phyloP scores from a whole-genome alignment of 2,329 filamentous ascomycete species.

The Aspergillus texensis region DNA sequence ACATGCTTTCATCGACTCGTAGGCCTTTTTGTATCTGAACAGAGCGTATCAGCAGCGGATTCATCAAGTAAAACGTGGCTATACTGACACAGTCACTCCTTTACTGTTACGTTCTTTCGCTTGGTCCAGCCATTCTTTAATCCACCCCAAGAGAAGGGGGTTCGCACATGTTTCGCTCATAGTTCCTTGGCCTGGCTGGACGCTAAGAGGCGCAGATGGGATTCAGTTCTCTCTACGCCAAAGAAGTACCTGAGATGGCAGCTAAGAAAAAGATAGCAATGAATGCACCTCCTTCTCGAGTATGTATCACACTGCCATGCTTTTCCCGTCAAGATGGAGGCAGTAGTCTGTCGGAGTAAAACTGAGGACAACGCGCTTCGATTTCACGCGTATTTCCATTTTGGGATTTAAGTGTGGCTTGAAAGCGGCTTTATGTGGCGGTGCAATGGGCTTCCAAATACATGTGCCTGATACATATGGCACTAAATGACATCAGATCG shows the following conservation, averaged over 20 bases:
- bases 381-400: constrained; percentile 20
- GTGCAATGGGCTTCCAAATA: background rate
- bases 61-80: background rate
- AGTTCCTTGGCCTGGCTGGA: background rate
- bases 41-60: constrained; percentile 11
- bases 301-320: background rate
- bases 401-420: constrained; percentile 12
- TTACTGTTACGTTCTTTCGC: constrained; percentile 71
- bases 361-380: background rate
- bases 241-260: background rate
- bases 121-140: constrained; percentile 75
- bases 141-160: constrained; percentile 70
- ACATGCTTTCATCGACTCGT: constrained; percentile 74
- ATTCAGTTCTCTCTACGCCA: background rate
- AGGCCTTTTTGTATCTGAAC: constrained; percentile 71
- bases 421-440: background rate
- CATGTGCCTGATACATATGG: background rate
- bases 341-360: background rate
- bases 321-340: background rate
- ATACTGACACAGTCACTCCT: constrained; percentile 57
- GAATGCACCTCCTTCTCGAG: background rate
- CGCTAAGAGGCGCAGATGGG: background rate
- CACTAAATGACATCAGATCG: background rate
- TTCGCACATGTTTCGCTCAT: constrained; percentile 60
- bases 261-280: background rate